Evolutionary conservation across 108 stramenopile genomes (phyloP), one percentile per base, ranked within the genome.

Genomic region (Chaetoceros muelleri): DNA sequence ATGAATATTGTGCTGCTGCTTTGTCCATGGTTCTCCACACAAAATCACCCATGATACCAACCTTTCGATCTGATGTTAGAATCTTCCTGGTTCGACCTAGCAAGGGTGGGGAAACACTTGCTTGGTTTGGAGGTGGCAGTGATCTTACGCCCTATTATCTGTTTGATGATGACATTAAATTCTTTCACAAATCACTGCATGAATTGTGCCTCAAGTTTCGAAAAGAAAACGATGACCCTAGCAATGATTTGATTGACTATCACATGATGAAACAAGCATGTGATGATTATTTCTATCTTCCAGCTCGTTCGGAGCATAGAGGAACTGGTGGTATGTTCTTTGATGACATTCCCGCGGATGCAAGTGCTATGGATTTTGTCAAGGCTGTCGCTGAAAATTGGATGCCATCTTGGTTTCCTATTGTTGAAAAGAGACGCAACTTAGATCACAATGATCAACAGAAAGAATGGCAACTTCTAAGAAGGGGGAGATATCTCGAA

Each of bases 251-350:
- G 59, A 63, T 81, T 28, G 60, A 72, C 34, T 91, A 93, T 56
- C 48, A 40, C 17, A 20, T 47, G 19, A 78, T 93, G 75, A 95
- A 94, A 48, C 59, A 75, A 54, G 60, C 65, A 2, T 93, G 93
- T 60, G 93, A 94, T 58, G 93, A 86, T 24, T 96, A 96, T 71
- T 96, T 96, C 62, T 96, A 87, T 64, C 65, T 96, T 24, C 95
- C 95, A 0, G 86, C 87, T 25, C 62, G 95, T 20, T 66, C 69
- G 17, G 95, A 96, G 55, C 95, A 96, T 71, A 80, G 95, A 25
- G 95, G 95, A 2, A 87, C 88, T 17, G 95, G 95, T 28, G 95
- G 95, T 2, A 91, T 96, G 13, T 96, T 96, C 71, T 96, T 90
- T 66, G 95, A 96, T 65, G 95, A 96, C 62, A 58, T 95, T 24